Base-by-base conservation (phyloP, 345 rosid species). In the Eucalyptus regnans region DNA sequence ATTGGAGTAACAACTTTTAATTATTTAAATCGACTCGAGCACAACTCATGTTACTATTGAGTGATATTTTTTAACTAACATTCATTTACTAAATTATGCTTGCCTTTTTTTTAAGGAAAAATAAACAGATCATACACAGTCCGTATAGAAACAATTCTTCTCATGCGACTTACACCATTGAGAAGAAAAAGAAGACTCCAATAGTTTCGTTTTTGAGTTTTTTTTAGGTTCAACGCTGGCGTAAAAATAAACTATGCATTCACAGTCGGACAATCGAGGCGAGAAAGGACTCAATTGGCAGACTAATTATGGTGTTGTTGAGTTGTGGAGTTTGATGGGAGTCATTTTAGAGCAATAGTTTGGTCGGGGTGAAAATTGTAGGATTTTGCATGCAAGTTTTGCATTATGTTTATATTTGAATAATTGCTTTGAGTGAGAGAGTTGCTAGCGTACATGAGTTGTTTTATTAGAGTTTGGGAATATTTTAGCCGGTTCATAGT, bases 391-490 rank as follows among this genome's bases (percentile, higher is more conserved):
- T 52, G 10, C 58, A 3, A 52, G 58, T 52, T 52, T 52, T 52
- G 58, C 23, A 0, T 52, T 18, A 18, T 52, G 58, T 52, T 52
- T 52, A 52, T 52, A 2, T 18, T 52, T 52, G 58, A 52, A 52
- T 52, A 52, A 52, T 52, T 4, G 1, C 10, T 18, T 52, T 18
- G 58, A 52, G 58, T 52, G 58, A 52, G 56, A 52, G 58, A 18
- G 58, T 52, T 52, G 9, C 58, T 52, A 52, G 23, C 2, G 0
- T 52, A 5, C 4, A 52, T 0, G 58, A 52, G 9, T 52, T 52
- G 56, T 52, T 52, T 52, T 52, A 52, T 52, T 52, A 52, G 58
- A 0, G 4, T 0, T 18, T 52, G 5, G 0, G 23, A 52, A 52
- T 52, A 52, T 52, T 52, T 52, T 18, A 52, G 58, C 58, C 0